These are phyloP conservation scores for Eutrema japonicum DNA, from an alignment of 345 rosid genomes.

Conservation along the genomic window DNA sequence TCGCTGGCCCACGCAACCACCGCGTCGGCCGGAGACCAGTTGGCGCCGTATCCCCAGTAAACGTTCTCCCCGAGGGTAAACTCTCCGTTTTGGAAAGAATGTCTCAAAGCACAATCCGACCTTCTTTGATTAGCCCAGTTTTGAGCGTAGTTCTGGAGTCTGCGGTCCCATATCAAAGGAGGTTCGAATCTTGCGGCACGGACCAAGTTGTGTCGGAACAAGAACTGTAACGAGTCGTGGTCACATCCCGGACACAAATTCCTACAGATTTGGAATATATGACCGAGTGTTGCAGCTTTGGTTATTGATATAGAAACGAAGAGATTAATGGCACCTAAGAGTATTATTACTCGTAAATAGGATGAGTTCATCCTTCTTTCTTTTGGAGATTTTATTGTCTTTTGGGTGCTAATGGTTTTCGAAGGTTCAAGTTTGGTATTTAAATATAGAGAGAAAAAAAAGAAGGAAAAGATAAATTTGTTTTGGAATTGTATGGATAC, in stretches of 20 bases:
- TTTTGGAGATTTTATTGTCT: slow-evolving; percentile 25
- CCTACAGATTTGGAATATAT: slow-evolving; percentile 55
- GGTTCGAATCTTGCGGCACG: slow-evolving; percentile 70
- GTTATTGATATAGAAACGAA: slow-evolving; percentile 29
- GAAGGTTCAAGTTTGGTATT: slow-evolving; percentile 29
- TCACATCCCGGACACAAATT: slow-evolving; percentile 71
- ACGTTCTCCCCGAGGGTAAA: slow-evolving; percentile 83
- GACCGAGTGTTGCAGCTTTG: slow-evolving; percentile 29
- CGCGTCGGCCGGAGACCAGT: slow-evolving; percentile 68
- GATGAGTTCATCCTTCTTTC: slow-evolving; percentile 46
- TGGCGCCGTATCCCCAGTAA: slow-evolving; percentile 76
- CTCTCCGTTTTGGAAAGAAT: slow-evolving; percentile 63
- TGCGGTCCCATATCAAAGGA: slow-evolving; percentile 68
- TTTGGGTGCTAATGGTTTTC: slow-evolving; percentile 31
- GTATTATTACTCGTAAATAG: slow-evolving; percentile 38
- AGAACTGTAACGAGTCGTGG: slow-evolving; percentile 71
- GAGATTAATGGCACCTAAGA: slow-evolving; percentile 41
- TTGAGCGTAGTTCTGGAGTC: slow-evolving; percentile 69
- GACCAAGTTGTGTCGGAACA: slow-evolving; percentile 69
- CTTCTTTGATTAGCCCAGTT: slow-evolving; percentile 82
- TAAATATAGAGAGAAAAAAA: slow-evolving; percentile 18
- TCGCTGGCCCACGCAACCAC: slow-evolving; percentile 75
- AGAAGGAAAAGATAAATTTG: not conserved
- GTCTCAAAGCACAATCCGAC: slow-evolving; percentile 64
- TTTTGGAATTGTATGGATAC: slow-evolving; percentile 33